Evolutionary conservation across 192 early-diverging fungal species (phyloP), one percentile per base, ranked within the genome.

Genomic region (Backusella tuberculispora): DNA sequence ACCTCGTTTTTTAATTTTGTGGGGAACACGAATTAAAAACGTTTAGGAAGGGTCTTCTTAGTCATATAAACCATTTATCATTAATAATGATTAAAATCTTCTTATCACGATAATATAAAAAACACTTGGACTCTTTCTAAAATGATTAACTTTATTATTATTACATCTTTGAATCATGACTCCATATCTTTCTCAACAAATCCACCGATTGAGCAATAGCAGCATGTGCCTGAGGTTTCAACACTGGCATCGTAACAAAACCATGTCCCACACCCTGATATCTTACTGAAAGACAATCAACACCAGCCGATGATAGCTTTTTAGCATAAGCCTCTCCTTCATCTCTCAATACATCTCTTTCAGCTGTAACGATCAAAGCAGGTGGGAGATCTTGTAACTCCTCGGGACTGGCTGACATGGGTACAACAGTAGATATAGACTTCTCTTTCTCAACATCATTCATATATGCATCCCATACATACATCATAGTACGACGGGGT

Each of bases 291-390:
- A 70, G 63, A 44, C 63, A 44, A 14, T 60, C 37, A 2, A 77
- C 76, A 48, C 60, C 76, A 24, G 76, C 76, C 26, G 19, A 0
- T 40, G 44, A 19, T 26, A 77, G 41, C 1, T 46, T 50, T n/a
- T 38, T 24, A 21, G 40, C 71, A 64, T 65, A 77, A 0, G 60
- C 68, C 29, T 77, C 76, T 41, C 76, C 76, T 24, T 72, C 76
- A 47, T 77, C 76, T 17, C 76, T 43, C 29, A 77, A 63, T 3
- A 77, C 70, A 66, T 77, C 76, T 26, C 44, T 63, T 29, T 77
- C 76, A 50, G 53, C 70, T 3, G 76, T 77, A 2, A 77, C 38
- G 0, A 77, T 48, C 6, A 77, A 40, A 17, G 76, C 76, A 37
- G 41, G 53, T 4, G 76, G 70, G 2, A 77, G 45, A 4, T 71